Conservation (phyloP, 2,329 filamentous ascomycete species). For the Trichophyton schoenleinii region DNA sequence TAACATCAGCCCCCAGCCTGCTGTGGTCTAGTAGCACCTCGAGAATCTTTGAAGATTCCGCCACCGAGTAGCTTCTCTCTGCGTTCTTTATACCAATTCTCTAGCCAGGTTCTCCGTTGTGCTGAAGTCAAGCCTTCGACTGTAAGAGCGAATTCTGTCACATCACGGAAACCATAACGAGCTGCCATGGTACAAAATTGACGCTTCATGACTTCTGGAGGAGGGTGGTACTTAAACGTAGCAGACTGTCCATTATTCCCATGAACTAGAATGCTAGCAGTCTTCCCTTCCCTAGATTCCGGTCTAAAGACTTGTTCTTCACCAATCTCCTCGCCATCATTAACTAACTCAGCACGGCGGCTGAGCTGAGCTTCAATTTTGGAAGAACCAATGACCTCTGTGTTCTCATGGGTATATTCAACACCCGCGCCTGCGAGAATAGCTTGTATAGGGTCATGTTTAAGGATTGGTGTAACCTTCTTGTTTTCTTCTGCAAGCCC, state of each 20-base stretch:
- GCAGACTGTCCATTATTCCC: conserved; percentile 30
- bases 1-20: neutral
- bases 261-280: conserved; percentile 9
- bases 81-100: conserved; percentile 63
- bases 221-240: conserved; percentile 57
- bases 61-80: conserved; percentile 35
- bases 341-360: conserved; percentile 51
- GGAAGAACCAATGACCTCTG: conserved; percentile 85
- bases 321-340: conserved; percentile 20
- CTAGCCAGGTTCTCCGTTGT: conserved; percentile 63
- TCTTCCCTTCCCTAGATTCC: conserved; percentile 14
- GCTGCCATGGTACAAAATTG: conserved; percentile 88
- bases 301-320: conserved; percentile 26
- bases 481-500: conserved; percentile 26
- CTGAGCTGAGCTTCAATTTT: conserved; percentile 79
- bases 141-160: conserved; percentile 74
- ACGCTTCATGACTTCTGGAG: conserved; percentile 57
- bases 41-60: neutral
- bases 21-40: neutral
- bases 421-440: conserved; percentile 82
- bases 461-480: conserved; percentile 24
- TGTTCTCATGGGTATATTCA: conserved; percentile 92
- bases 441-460: conserved; percentile 66
- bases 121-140: conserved; percentile 87
- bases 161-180: conserved; percentile 61